These are phyloP conservation scores for Lentinus brumalis DNA, from an alignment of 768 basidiomycete species.

Conservation along the genomic window DNA sequence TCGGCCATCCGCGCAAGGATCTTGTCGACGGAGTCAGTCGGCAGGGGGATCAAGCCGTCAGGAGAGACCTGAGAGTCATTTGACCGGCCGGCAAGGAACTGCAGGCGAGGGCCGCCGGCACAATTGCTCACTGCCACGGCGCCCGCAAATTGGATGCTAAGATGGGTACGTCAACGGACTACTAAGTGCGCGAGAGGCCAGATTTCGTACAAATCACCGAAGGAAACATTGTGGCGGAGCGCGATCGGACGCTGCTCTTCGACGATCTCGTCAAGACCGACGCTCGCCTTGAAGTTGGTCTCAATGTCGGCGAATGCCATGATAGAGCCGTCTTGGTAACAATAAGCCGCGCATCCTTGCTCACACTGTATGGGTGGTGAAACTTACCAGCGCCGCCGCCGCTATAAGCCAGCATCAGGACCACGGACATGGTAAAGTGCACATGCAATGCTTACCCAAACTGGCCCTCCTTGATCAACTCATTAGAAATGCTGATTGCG, in stretches of 20 bases:
- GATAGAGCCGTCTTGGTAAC: slow-evolving; percentile 47
- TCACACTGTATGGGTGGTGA: no score
- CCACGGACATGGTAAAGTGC: neutral
- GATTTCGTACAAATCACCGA: slow-evolving; percentile 15
- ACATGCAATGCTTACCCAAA: neutral
- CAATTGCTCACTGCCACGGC: slow-evolving; percentile 29
- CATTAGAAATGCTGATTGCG: neutral
- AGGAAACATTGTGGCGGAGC: slow-evolving; percentile 11
- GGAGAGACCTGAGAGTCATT: slow-evolving; percentile 23
- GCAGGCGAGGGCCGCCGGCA: slow-evolving; percentile 26
- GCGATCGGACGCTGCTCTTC: slow-evolving; percentile 15
- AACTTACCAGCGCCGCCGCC: slow-evolving; percentile 11
- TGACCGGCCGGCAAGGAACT: slow-evolving; percentile 28
- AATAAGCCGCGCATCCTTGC: no score
- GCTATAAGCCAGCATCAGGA: neutral
- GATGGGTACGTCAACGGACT: neutral
- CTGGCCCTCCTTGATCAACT: neutral
- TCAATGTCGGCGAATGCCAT: slow-evolving; percentile 47
- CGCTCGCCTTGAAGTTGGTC: slow-evolving; percentile 44
- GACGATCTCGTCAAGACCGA: slow-evolving; percentile 39
- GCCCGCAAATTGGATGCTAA: slow-evolving; percentile 35
- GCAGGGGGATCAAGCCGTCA: slow-evolving; percentile 21
- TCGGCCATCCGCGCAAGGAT: slow-evolving; percentile 13
- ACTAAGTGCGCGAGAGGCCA: neutral
- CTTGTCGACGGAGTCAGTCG: slow-evolving; percentile 15